phyloP scores from a whole-genome alignment of 331 rosid genomes.

The Acacia pycnantha region DNA sequence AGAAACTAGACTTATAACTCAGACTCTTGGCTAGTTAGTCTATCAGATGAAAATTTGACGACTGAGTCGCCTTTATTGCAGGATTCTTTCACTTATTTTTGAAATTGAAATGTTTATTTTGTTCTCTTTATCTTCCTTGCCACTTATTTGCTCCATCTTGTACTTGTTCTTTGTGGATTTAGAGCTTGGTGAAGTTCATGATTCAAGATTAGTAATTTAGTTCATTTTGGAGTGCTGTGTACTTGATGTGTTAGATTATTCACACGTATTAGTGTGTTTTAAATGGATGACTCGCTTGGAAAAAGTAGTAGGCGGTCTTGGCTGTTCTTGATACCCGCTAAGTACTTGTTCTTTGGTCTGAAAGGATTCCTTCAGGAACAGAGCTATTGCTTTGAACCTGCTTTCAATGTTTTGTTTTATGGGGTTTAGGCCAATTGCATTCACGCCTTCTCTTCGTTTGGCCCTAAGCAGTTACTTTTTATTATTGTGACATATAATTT shows the following conservation, averaged over 20 bases:
- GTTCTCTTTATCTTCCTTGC: conserved; percentile 3
- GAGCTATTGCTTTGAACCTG: not conserved
- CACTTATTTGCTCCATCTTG: not conserved
- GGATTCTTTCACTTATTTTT: conserved; percentile 12
- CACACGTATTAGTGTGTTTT: not conserved
- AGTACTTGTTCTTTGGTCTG: not conserved
- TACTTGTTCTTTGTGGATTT: not conserved
- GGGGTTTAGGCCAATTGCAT: conserved; percentile 10
- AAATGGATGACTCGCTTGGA: not conserved
- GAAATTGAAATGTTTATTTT: conserved; percentile 2
- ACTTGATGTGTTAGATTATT: not conserved
- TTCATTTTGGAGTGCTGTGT: not conserved
- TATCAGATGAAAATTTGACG: conserved; percentile 1
- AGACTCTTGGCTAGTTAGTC: not conserved
- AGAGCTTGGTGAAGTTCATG: conserved; percentile 2
- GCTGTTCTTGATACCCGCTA: not conserved
- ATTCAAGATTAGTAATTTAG: not conserved
- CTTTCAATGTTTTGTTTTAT: not conserved
- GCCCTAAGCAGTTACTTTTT: conserved; percentile 8
- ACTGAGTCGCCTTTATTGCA: conserved; percentile 9
- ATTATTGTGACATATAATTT: conserved; percentile 21
- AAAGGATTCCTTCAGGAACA: not conserved
- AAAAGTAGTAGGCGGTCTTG: conserved; percentile 1
- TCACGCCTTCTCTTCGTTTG: not conserved
- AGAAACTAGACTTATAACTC: not conserved